These are phyloP conservation scores for Apiospora malaysiana DNA, from an alignment of 2,329 filamentous ascomycete species.

Conservation along the genomic window DNA sequence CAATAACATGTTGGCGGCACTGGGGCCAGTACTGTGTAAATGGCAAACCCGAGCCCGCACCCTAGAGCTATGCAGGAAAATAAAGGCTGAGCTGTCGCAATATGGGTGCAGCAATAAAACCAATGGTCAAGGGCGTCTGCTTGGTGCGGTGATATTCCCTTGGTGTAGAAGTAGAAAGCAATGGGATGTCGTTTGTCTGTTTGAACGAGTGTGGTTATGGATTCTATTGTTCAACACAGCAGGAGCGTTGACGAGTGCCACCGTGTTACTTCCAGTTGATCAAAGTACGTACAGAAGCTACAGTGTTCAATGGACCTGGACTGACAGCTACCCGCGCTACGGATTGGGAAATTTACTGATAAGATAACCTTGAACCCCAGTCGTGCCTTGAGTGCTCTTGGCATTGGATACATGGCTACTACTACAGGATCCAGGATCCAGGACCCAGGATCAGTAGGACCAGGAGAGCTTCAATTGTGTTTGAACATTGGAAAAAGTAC, in stretches of 20 bases:
- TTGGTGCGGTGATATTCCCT: not conserved
- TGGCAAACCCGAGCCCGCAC: not conserved
- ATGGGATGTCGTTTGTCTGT: not conserved
- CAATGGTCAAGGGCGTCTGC: not conserved
- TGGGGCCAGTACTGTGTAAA: not conserved
- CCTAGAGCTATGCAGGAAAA: not conserved
- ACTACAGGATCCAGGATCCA: too few relatives aligned
- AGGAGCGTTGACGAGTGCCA: conserved; percentile 16
- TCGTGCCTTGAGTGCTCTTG: not conserved
- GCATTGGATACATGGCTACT: not conserved
- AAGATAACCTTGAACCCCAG: not conserved
- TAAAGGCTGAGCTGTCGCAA: conserved; percentile 18
- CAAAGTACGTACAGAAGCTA: conserved; percentile 10
- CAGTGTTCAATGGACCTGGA: conserved; percentile 14
- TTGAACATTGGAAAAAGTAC: too few relatives aligned
- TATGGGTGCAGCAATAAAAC: conserved; percentile 12
- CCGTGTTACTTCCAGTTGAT: conserved; percentile 8
- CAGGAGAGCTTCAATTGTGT: too few relatives aligned
- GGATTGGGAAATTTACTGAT: conserved; percentile 13
- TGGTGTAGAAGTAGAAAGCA: conserved; percentile 1
- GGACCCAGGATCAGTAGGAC: too few relatives aligned
- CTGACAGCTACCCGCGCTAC: conserved; percentile 5
- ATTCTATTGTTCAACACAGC: not conserved
- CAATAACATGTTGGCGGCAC: conserved; percentile 53
- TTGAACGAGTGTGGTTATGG: conserved; percentile 5